Base-by-base conservation (phyloP, 768 basidiomycete genomes). In the Gloeopeniophorella convolvens region DNA sequence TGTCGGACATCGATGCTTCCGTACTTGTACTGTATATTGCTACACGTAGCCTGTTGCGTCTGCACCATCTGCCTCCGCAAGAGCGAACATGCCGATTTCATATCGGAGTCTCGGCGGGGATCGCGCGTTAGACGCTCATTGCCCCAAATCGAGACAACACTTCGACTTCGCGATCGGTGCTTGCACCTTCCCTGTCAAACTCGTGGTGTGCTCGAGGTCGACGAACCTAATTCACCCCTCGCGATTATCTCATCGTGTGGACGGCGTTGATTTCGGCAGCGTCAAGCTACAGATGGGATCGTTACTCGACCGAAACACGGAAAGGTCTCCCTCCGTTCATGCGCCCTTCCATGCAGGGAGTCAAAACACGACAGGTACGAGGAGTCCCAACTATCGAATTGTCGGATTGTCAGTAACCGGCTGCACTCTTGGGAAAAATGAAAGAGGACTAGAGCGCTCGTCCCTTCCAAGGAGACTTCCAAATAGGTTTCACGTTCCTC, bases 101-200 rank as follows among this genome's bases (percentile, higher is more conserved):
- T 48, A 40, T 47, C 41, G 33, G 41, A 32, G 41, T 24, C 42
- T 31, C 20, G 28, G 23, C 42, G 50, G 49, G 35, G 21, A 37
- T 44, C 45, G 16, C 23, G 21, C 16, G 24, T 48, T 48, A 31
- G 45, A 23, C 51, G 51, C 45, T 36, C 41, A 36, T 36, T 40
- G 45, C 41, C 20, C 51, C 39, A 45, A 53, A 40, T 36, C 32
- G 42, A 36, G 45, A 46, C 28, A 48, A 30, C 34, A 20, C 51
- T 48, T 48, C 46, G 51, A 53, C 45, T 53, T 53, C 45, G 41
- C 33, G 51, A 48, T 53, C 51, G 51, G 51, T 53, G 51, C 28
- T 53, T 48, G 34, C 48, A 36, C 51, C 51, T 53, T 41, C 40
- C 48, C 45, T 53, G 45, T 48, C 51, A 48, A 53, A 42, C 51